Evolutionary conservation across 1,284 basidiomycete genomes (phyloP).

Genomic region (Naganishia albida): DNA sequence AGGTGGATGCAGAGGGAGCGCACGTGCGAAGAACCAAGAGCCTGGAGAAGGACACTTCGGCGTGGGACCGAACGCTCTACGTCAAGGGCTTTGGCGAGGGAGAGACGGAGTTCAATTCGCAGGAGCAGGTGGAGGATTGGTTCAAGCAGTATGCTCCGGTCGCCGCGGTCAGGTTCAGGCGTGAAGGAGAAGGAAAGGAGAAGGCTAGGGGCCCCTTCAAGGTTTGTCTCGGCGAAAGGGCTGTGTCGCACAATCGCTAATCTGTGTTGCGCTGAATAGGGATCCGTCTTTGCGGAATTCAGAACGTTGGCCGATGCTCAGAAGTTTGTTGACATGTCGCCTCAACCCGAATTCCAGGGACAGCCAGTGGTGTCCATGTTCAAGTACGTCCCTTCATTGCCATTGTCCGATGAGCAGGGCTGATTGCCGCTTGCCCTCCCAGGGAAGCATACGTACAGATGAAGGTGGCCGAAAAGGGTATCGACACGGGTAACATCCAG

Average conservation of each 20-base stretch:
- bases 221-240: constrained; percentile 33
- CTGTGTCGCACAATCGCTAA: too few species aligned
- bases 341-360: constrained; percentile 74
- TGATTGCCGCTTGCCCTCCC: constrained; percentile 16
- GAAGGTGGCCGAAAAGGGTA: constrained; percentile 96
- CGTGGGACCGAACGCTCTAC: constrained; percentile 77
- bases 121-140: constrained; percentile 76
- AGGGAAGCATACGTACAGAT: constrained; percentile 90
- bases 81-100: constrained; percentile 86
- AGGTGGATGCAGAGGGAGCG: constrained; percentile 57
- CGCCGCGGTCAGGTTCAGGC: constrained; percentile 84
- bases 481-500: constrained; percentile 60
- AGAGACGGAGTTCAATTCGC: constrained; percentile 63
- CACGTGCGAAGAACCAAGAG: constrained; percentile 74
- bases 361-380: constrained; percentile 79
- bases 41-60: constrained; percentile 64
- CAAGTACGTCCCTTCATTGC: constrained; percentile 61
- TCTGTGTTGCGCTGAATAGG: constrained; percentile 56
- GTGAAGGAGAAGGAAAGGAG: constrained; percentile 63
- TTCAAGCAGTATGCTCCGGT: constrained; percentile 80
- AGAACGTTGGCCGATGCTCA: constrained; percentile 69
- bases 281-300: constrained; percentile 92
- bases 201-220: constrained; percentile 68
- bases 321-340: constrained; percentile 64
- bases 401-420: not conserved